phyloP scores from a whole-genome alignment of 441 rosid genomes.

The Populus hybrid region DNA sequence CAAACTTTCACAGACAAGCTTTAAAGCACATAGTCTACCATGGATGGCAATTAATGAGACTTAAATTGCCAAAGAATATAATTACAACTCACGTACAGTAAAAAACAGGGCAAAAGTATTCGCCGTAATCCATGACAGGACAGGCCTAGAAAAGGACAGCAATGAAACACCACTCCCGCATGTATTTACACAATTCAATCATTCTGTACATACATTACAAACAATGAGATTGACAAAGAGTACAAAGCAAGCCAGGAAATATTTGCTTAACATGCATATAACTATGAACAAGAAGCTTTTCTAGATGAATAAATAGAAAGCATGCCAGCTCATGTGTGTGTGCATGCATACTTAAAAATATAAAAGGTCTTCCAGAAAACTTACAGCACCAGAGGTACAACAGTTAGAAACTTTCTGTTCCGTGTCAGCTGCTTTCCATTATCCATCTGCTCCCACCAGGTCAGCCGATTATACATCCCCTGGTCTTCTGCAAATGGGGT shows the following conservation, averaged over 20 bases:
- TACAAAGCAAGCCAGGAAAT: not conserved
- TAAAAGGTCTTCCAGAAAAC: constrained; percentile 15
- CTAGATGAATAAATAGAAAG: not conserved
- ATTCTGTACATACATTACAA: not conserved
- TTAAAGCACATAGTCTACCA: not conserved
- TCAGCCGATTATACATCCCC: constrained; percentile 78
- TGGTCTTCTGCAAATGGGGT: constrained; percentile 94
- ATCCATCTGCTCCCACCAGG: constrained; percentile 99
- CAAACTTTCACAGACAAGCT: not conserved
- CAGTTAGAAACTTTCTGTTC: constrained; percentile 75
- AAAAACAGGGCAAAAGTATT: not conserved
- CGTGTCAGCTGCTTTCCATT: constrained; percentile 88
- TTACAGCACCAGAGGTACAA: constrained; percentile 91
- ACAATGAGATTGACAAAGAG: not conserved
- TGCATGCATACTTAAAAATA: not conserved
- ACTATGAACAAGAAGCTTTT: not conserved
- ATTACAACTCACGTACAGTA: not conserved
- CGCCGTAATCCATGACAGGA: not conserved
- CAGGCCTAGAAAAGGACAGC: not conserved
- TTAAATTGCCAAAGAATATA: not conserved
- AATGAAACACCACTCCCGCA: not conserved
- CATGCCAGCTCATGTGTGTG: not conserved
- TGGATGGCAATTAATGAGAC: not conserved
- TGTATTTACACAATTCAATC: not conserved
- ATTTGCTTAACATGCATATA: not conserved